Evolutionary conservation across 805 yeast species (phyloP).

Genomic region (Kluyveromyces wickerhamii): DNA sequence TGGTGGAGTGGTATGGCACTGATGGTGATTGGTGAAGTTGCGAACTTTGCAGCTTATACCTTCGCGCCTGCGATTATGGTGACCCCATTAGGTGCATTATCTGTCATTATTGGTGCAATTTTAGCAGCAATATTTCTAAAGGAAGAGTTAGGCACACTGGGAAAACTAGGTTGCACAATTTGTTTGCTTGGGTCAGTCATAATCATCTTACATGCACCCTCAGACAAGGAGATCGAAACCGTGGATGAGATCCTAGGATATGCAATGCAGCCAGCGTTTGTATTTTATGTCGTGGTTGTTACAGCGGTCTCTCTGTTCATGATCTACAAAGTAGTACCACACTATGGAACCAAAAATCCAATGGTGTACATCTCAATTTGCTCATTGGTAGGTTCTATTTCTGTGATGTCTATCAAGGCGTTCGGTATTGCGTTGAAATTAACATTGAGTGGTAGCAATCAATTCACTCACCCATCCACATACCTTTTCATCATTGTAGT

Average conservation of each 20-base stretch:
- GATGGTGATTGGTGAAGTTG: conserved; percentile 87
- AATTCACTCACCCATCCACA: conserved; percentile 77
- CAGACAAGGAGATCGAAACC: conserved; percentile 82
- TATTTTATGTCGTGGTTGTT: conserved; percentile 58
- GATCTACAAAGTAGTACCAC: conserved; percentile 79
- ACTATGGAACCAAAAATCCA: conserved; percentile 71
- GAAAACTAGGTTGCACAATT: conserved; percentile 88
- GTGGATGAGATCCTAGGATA: conserved; percentile 80
- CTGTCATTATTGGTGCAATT: conserved; percentile 88
- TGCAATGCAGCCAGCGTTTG: conserved; percentile 71
- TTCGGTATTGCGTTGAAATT: conserved; percentile 87
- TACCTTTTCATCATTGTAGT: conserved; percentile 75
- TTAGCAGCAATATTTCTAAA: conserved; percentile 76
- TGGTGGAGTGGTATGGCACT: conserved; percentile 94
- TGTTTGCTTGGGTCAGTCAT: conserved; percentile 83
- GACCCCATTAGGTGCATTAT: conserved; percentile 84
- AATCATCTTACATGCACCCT: conserved; percentile 86
- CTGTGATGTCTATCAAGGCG: conserved; percentile 88
- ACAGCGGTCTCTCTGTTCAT: conserved; percentile 60
- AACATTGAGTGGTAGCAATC: conserved; percentile 78
- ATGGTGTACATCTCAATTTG: conserved; percentile 86
- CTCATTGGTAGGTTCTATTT: conserved; percentile 81
- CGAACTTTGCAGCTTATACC: conserved; percentile 90
- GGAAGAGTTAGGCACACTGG: conserved; percentile 81
- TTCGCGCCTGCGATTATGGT: conserved; percentile 92